Conservation (phyloP, 2,329 filamentous ascomycete species). For the Sarocladium brachiariae region DNA sequence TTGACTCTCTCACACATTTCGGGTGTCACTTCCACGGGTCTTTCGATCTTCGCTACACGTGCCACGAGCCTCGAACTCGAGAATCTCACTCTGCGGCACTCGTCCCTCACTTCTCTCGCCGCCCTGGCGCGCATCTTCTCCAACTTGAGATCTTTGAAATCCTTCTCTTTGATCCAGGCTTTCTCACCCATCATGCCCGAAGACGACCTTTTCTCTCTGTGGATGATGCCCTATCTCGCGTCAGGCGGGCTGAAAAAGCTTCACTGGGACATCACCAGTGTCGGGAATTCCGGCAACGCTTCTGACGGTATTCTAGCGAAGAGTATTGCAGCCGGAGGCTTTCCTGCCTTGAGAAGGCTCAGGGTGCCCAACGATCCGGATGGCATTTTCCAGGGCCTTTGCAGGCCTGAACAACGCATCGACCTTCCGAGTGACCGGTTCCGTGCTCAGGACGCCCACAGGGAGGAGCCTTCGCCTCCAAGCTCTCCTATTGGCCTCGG, state of each 20-base stretch:
- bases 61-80: conserved; percentile 37
- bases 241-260: conserved; percentile 45
- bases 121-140: conserved; percentile 53
- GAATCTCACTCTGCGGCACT: conserved; percentile 48
- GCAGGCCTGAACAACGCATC: conserved; percentile 51
- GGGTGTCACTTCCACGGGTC: conserved; percentile 48
- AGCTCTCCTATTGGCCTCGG: conserved; percentile 15
- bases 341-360: conserved; percentile 53
- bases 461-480: conserved; percentile 11
- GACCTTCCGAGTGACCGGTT: conserved; percentile 45
- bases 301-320: conserved; percentile 58
- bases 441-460: conserved; percentile 16
- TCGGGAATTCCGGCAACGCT: conserved; percentile 33
- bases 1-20: conserved; percentile 49
- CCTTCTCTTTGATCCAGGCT: conserved; percentile 49
- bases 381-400: conserved; percentile 62
- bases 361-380: conserved; percentile 64
- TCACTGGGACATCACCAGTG: conserved; percentile 59
- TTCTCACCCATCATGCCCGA: conserved; percentile 47
- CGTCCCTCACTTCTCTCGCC: conserved; percentile 48
- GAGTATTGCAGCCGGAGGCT: conserved; percentile 54
- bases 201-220: conserved; percentile 46
- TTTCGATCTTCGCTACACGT: conserved; percentile 50
- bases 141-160: conserved; percentile 40
- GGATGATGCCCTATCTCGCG: conserved; percentile 58